Conservation (phyloP, 768 basidiomycete genomes). For the Leccinellum albellum region DNA sequence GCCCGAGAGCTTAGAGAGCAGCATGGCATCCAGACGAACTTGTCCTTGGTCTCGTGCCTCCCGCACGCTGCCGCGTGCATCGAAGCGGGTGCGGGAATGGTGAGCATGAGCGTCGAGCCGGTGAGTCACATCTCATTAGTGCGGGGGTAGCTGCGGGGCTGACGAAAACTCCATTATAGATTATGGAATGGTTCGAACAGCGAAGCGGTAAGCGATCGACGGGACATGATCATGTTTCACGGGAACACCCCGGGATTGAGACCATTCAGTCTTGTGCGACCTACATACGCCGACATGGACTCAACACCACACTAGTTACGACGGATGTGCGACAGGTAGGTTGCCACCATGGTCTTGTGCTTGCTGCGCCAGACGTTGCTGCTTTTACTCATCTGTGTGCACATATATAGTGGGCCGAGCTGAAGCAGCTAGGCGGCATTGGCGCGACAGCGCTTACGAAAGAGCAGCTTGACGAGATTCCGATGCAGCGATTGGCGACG, state of each 20-base stretch:
- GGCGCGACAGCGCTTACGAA: slow-evolving; percentile 42
- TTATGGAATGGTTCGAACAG: slow-evolving; percentile 42
- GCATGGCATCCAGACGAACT: slow-evolving; percentile 45
- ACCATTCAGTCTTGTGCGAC: slow-evolving; percentile 42
- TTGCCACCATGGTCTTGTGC: not conserved
- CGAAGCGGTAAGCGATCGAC: slow-evolving; percentile 12
- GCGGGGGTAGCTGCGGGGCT: not conserved
- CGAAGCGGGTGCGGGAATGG: slow-evolving; percentile 44
- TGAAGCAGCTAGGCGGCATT: slow-evolving; percentile 40
- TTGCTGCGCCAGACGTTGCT: not conserved
- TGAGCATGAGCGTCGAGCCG: slow-evolving; percentile 48
- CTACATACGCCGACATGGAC: slow-evolving; percentile 39
- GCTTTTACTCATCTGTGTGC: not conserved
- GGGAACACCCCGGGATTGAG: slow-evolving; percentile 42
- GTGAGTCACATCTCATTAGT: slow-evolving; percentile 33
- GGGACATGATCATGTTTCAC: not conserved
- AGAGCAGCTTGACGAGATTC: slow-evolving; percentile 35
- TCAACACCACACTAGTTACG: slow-evolving; percentile 41
- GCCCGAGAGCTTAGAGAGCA: slow-evolving; percentile 37
- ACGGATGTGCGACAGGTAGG: slow-evolving; percentile 40
- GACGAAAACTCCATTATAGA: slow-evolving; percentile 23
- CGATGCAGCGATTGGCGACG: slow-evolving; percentile 29
- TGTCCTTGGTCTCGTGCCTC: slow-evolving; percentile 51
- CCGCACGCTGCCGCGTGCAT: slow-evolving; percentile 54
- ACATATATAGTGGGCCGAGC: slow-evolving; percentile 36